Evolutionary conservation across 2,329 filamentous ascomycete species (phyloP), one percentile per base, ranked within the genome.

Genomic region (Geosmithia putterillii): DNA sequence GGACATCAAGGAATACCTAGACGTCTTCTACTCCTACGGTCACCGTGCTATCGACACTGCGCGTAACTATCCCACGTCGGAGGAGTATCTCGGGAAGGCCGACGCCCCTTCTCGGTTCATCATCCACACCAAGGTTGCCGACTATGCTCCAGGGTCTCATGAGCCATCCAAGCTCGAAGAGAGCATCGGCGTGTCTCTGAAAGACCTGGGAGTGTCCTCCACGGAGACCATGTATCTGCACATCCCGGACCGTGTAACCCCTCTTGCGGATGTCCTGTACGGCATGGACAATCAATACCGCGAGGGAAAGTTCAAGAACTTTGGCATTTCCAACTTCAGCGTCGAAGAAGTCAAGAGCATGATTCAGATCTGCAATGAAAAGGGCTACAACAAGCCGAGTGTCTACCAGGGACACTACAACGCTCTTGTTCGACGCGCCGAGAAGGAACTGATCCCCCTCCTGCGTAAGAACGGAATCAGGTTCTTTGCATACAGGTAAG

Each of bases 361-460:
- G 3, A 43, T 67, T 28, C 52, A 58, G 9, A 61, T 71, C 12
- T 73, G 69, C 48, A 57, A 65, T 34, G 46, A 61, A 17, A 53
- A 61, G 4, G 60, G 59, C 1, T 70, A 53, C 21, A 56, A 67
- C 14, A 60, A 59, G 44, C 70, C 70, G 0, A 57, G 53, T 4
- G 64, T 69, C 3, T 73, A 69, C 46, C 64, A 74, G 48, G 67
- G 70, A 2, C 57, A 64, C 7, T 73, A 73, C 52, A 70, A 71
- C 43, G 55, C 62, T 7, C 52, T 73, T 12, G 57, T 58, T 3
- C 58, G 70, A 38, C 53, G 58, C 2, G 57, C 53, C 6, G 70
- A 73, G 45, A 55, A 56, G 25, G 57, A 61, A 12, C 52, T 72
- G 1, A 61, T 71, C 17, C 64, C 67, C 0, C 42, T 64, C 0